Percentiles rank a stretch among this genome's conserved stretches.
Evolutionary conservation across 768 basidiomycete genomes (phyloP).

Genomic region (Kwoniella newhampshirensis): DNA sequence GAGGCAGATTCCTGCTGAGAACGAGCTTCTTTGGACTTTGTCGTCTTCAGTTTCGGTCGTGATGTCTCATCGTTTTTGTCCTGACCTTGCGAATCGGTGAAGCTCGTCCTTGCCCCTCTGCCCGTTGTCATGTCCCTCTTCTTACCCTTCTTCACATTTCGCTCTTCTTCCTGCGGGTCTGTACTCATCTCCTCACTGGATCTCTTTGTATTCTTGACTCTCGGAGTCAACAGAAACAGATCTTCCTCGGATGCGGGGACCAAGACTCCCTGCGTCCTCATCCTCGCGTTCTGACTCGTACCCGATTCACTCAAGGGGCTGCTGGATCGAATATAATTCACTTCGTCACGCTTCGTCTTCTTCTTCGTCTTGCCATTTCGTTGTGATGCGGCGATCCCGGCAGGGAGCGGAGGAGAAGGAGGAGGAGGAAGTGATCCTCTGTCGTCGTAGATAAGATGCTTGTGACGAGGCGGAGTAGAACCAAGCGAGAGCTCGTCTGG

Average conservation of each 20-base stretch:
- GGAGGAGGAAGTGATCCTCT: background rate
- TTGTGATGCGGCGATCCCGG: background rate
- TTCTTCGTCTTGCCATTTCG: background rate
- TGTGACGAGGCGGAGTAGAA: slow-evolving; percentile 6
- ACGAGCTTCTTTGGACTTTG: too few relatives aligned
- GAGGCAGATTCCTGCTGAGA: too few relatives aligned
- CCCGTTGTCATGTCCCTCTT: background rate
- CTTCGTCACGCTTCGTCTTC: background rate
- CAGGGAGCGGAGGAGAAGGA: background rate
- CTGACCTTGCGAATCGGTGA: too few relatives aligned
- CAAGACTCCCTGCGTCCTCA: background rate
- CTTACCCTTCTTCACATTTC: slow-evolving; percentile 1
- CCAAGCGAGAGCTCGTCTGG: slow-evolving; percentile 14
- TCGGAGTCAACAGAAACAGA: background rate
- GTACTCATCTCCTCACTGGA: slow-evolving; percentile 1
- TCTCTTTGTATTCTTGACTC: background rate
- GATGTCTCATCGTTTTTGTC: too few relatives aligned
- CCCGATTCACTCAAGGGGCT: background rate
- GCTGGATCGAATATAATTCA: too few relatives aligned
- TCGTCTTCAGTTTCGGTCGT: too few relatives aligned
- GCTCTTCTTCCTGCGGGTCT: background rate
- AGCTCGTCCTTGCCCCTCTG: background rate
- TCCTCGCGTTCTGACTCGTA: background rate
- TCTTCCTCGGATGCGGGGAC: background rate
- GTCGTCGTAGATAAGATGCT: background rate